Evolutionary conservation across 805 yeast genomes (phyloP).

Genomic region (Metschnikowia cerradonensis): DNA sequence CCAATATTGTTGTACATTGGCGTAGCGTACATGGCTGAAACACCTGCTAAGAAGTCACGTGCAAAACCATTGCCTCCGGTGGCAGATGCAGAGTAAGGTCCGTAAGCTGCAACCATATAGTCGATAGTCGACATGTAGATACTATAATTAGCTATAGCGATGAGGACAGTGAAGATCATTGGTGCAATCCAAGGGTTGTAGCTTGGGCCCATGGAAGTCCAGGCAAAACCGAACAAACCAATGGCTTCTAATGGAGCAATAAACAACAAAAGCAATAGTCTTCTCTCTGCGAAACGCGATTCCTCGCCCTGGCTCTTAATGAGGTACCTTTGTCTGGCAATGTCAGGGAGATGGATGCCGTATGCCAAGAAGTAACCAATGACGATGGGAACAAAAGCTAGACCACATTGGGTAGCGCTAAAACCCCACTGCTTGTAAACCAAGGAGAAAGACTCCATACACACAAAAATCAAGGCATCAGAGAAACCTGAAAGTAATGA

Average conservation of each 20-base stretch:
- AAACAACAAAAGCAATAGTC: conserved; percentile 31
- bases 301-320: conserved; percentile 22
- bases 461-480: conserved; percentile 38
- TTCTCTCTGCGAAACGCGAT: conserved; percentile 25
- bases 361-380: conserved; percentile 37
- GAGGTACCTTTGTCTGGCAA: conserved; percentile 27
- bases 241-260: conserved; percentile 37
- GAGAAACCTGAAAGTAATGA: conserved; percentile 39
- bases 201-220: conserved; percentile 39
- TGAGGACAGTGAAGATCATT: conserved; percentile 32
- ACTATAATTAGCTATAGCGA: conserved; percentile 38
- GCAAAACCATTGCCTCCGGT: conserved; percentile 44
- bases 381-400: conserved; percentile 30
- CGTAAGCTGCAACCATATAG: conserved; percentile 41
- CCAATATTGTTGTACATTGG: conserved; percentile 36
- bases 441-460: conserved; percentile 33
- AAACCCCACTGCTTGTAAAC: conserved; percentile 36
- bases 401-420: conserved; percentile 27
- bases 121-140: conserved; percentile 44
- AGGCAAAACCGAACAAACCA: conserved; percentile 40
- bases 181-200: conserved; percentile 41
- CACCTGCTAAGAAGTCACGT: conserved; percentile 39
- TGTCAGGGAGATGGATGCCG: conserved; percentile 29
- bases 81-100: conserved; percentile 42
- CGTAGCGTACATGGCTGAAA: conserved; percentile 34